Evolutionary conservation across 331 rosid species (phyloP), one percentile per base, ranked within the genome.

Genomic region (Spiraea crenata): DNA sequence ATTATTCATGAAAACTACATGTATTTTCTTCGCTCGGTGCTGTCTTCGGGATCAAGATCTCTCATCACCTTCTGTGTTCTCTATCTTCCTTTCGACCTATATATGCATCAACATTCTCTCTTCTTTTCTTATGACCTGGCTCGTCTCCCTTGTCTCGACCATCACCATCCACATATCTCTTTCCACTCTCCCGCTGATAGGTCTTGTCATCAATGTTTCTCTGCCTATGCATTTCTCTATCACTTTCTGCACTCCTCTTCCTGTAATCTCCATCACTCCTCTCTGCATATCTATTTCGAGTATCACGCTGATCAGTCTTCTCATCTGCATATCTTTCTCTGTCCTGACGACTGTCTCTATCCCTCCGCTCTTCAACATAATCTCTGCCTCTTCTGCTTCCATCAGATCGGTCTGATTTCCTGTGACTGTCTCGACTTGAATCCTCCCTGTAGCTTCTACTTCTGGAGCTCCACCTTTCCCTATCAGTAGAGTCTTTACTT

Each of bases 401-500:
- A 59, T 76, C 76, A 59, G 75, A 70, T 46, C 69, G 85, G 35
- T 78, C 66, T 67, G 71, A 78, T 77, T 75, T 85, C 31, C 31
- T 25, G 31, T 2, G 31, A 71, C 75, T 44, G n/a, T 81, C 89
- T 68, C 58, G 82, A 38, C 65, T 75, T 74, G 39, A 50, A 61
- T 68, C 75, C 44, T 80, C 85, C 51, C 57, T 79, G 66, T 67
- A 62, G 72, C 76, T 85, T 73, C 86, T 82, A 73, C 72, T 66
- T 73, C 85, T 84, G 69, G 73, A 81, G 70, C 59, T 65, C 52
- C 77, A 73, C 77, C 82, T 76, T 47, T 84, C 84, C 67, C 86
- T 73, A 71, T 74, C 82, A 66, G 70, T 71, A 10, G 74, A 65
- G 77, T 80, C 83, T 64, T 67, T 82, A 77, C 64, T 67, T 67